These are phyloP conservation scores for Aspergillus piperis DNA, from an alignment of 2,329 filamentous ascomycete species.

Conservation along the genomic window DNA sequence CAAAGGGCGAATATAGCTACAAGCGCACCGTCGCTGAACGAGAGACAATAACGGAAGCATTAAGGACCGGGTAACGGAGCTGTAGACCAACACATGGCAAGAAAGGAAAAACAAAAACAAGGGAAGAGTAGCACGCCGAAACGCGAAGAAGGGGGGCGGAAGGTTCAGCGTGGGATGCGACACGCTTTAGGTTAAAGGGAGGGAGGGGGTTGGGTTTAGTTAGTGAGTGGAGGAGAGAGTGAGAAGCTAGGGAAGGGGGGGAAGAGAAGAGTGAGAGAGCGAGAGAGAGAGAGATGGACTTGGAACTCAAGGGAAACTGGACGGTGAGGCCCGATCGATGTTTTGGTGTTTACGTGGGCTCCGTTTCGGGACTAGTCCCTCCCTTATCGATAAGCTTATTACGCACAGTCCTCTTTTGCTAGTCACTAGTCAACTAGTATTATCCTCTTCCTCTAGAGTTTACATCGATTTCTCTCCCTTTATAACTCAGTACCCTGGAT, in stretches of 20 bases:
- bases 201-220: neutral
- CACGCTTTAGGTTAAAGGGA: neutral
- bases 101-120: conserved; percentile 5
- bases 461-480: conserved; percentile 33
- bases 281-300: conserved; percentile 13
- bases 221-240: conserved; percentile 2
- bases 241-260: neutral
- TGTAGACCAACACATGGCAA: conserved; percentile 18
- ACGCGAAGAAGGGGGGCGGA: neutral
- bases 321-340: conserved; percentile 41
- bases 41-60: conserved; percentile 9
- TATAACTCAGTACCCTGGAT: neutral
- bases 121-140: neutral
- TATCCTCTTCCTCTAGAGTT: neutral
- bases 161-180: neutral
- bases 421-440: neutral
- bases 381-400: conserved; percentile 49
- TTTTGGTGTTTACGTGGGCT: conserved; percentile 41
- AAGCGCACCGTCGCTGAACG: conserved; percentile 1
- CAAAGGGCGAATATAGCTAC: neutral
- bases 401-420: conserved; percentile 12
- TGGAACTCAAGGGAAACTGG: conserved; percentile 18
- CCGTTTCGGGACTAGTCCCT: conserved; percentile 38
- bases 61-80: conserved; percentile 10
- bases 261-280: conserved; percentile 9